phyloP scores from a whole-genome alignment of 306 rosid genomes.

The Medicago arabica region DNA sequence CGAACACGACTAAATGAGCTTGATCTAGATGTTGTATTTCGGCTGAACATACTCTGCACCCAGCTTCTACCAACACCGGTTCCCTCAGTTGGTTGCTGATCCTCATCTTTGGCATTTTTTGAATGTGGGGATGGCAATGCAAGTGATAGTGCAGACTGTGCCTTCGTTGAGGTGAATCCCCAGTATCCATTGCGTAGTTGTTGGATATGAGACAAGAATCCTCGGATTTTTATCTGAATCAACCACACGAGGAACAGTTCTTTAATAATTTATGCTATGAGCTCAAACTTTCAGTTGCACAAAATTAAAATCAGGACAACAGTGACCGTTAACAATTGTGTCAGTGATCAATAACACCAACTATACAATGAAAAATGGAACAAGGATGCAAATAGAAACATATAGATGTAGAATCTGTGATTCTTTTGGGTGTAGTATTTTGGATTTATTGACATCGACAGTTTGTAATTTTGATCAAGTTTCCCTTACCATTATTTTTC shows the following conservation, averaged over 20 bases:
- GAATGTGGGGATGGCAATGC: constrained; percentile 85
- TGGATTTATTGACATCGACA: neutral
- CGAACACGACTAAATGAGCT: constrained; percentile 86
- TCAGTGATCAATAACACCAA: constrained; percentile 23
- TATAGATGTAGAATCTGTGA: constrained; percentile 11
- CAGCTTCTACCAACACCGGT: constrained; percentile 90
- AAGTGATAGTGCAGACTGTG: constrained; percentile 68
- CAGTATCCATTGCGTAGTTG: constrained; percentile 82
- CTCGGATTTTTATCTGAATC: constrained; percentile 92
- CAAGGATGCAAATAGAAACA: constrained; percentile 26
- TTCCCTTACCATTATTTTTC: neutral
- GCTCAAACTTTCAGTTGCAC: constrained; percentile 33
- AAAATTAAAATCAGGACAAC: constrained; percentile 37
- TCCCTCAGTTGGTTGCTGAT: constrained; percentile 91
- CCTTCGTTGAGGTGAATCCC: constrained; percentile 77
- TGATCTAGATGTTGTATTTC: constrained; percentile 73
- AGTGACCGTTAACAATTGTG: neutral
- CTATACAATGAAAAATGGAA: constrained; percentile 15
- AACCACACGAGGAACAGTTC: constrained; percentile 39
- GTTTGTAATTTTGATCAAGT: constrained; percentile 15
- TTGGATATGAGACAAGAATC: constrained; percentile 86
- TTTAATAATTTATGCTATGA: constrained; percentile 28
- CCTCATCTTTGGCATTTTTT: constrained; percentile 72
- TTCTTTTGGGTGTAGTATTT: constrained; percentile 29
- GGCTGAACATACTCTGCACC: constrained; percentile 98